phyloP scores from a whole-genome alignment of 768 basidiomycete species.

The Boletus sp. region DNA sequence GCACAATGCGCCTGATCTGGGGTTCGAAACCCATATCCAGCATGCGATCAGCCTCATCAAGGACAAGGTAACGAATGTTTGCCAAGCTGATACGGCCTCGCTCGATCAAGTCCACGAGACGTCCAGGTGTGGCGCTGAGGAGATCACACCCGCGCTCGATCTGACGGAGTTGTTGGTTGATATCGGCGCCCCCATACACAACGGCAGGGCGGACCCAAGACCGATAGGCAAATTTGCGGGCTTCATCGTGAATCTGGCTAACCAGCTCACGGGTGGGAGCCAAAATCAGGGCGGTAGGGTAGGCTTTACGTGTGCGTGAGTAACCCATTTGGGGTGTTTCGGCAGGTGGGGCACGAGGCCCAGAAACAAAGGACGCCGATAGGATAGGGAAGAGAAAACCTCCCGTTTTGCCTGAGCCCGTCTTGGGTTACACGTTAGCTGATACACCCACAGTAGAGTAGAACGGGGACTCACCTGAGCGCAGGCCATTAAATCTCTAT shows the following conservation, averaged over 20 bases:
- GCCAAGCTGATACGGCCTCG: constrained; percentile 94
- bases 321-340: constrained; percentile 47
- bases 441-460: constrained; percentile 6
- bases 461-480: constrained; percentile 60
- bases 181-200: constrained; percentile 98
- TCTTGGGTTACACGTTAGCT: constrained; percentile 48
- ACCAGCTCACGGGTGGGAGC: constrained; percentile 99
- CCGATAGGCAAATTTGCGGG: constrained; percentile 97
- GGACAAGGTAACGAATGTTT: constrained; percentile 96
- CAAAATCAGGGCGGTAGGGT: constrained; percentile 94
- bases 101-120: constrained; percentile 97
- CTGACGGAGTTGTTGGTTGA: constrained; percentile 87
- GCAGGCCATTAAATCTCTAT: constrained; percentile 92
- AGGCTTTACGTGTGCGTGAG: constrained; percentile 79
- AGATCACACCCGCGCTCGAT: constrained; percentile 98
- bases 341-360: constrained; percentile 71
- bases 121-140: constrained; percentile 94
- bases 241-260: constrained; percentile 98
- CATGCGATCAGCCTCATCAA: constrained; percentile 99
- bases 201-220: constrained; percentile 99
- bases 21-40: constrained; percentile 99
- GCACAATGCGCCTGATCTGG: constrained; percentile 96
- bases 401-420: constrained; percentile 98
- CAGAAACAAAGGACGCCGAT: constrained; percentile 82
- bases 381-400: constrained; percentile 99